phyloP scores from a whole-genome alignment of 2,329 filamentous ascomycete species.

The Paracorniculantispora psalliotae region DNA sequence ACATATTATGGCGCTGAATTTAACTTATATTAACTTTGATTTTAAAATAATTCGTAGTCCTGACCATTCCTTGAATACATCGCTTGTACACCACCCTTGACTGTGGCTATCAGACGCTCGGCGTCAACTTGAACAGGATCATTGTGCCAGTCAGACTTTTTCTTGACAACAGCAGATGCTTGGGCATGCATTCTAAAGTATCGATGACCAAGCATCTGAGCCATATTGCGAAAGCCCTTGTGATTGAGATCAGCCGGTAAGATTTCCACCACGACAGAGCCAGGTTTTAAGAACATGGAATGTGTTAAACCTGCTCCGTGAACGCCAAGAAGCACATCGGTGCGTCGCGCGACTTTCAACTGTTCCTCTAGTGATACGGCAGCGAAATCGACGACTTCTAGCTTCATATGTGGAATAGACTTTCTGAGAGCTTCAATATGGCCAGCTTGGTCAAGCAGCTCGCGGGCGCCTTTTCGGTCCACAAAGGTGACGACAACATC shows the following conservation, averaged over 20 bases:
- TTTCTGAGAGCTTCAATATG: conserved; percentile 24
- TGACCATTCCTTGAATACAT: conserved; percentile 4
- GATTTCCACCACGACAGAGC: conserved; percentile 37
- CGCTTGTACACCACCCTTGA: neutral
- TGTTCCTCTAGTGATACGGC: conserved; percentile 33
- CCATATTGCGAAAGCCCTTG: conserved; percentile 36
- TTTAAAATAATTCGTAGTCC: no score
- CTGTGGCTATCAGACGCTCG: neutral
- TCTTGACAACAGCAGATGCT: neutral
- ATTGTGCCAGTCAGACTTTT: neutral
- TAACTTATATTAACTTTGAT: no score
- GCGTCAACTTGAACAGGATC: neutral
- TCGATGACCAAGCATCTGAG: conserved; percentile 29
- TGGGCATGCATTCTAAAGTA: conserved; percentile 35
- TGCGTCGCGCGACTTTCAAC: conserved; percentile 28
- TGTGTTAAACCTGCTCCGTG: conserved; percentile 41
- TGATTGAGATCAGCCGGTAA: conserved; percentile 25
- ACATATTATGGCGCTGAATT: no score
- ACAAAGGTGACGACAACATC: conserved; percentile 30
- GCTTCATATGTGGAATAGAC: conserved; percentile 22
- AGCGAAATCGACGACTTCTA: conserved; percentile 34
- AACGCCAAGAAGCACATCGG: conserved; percentile 38
- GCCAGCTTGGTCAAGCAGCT: conserved; percentile 24
- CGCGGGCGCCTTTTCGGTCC: conserved; percentile 28
- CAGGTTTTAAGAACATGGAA: conserved; percentile 33